These are phyloP conservation scores for Microbotryum lychnidis-dioicae DNA, from an alignment of 1,284 basidiomycete species.

Conservation along the genomic window DNA sequence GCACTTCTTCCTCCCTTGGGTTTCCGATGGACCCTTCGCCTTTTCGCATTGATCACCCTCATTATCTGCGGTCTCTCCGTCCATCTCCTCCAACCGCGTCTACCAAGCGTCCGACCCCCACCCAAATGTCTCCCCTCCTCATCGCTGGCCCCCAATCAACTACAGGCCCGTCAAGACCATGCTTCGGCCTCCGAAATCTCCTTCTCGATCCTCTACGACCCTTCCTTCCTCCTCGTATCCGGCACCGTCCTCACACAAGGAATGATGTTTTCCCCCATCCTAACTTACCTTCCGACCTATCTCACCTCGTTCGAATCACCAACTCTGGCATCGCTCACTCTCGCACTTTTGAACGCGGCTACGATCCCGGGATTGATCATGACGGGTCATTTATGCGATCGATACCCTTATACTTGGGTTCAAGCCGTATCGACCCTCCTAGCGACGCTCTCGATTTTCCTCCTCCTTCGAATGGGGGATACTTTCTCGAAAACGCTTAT, in stretches of 20 bases:
- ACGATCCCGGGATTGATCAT: conserved; percentile 18
- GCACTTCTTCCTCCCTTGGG: conserved; percentile 25
- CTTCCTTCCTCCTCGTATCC: background rate
- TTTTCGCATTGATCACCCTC: conserved; percentile 21
- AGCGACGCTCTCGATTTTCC: background rate
- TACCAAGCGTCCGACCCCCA: background rate
- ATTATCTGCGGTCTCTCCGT: conserved; percentile 17
- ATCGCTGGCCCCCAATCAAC: no score
- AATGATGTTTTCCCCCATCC: conserved; percentile 19
- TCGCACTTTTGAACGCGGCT: conserved; percentile 21
- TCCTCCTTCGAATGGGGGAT: background rate
- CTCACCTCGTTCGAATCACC: conserved; percentile 9
- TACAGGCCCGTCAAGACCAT: background rate
- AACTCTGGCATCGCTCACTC: conserved; percentile 13
- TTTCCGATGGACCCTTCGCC: conserved; percentile 32
- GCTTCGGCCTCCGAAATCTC: background rate
- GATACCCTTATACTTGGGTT: conserved; percentile 5
- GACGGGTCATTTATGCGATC: conserved; percentile 23
- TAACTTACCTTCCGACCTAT: conserved; percentile 22
- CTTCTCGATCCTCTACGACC: background rate
- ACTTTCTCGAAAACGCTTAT: background rate
- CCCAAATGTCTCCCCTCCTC: background rate
- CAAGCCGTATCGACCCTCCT: background rate
- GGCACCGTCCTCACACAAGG: conserved; percentile 15
- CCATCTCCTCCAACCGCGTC: background rate